A percentile compares a stretch with the other conserved stretches of the same genome.
These are phyloP conservation scores for Starmerella vaccinii DNA, from an alignment of 805 yeast genomes.

Conservation along the genomic window DNA sequence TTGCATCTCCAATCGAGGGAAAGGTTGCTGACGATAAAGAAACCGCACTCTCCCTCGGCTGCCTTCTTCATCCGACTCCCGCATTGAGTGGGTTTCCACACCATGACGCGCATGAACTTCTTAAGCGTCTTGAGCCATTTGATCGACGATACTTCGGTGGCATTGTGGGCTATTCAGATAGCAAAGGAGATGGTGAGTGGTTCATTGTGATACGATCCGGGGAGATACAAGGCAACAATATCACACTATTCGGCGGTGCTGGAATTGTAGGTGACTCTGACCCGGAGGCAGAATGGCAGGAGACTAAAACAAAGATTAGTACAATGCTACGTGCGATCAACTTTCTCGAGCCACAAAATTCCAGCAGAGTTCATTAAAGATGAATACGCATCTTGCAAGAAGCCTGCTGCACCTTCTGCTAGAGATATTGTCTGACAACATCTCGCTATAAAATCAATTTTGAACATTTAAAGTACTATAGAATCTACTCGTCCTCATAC, in stretches of 20 bases:
- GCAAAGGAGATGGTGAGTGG: slow-evolving; percentile 19
- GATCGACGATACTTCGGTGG: slow-evolving; percentile 20
- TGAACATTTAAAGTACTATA: too few species aligned
- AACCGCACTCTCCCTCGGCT: slow-evolving; percentile 10
- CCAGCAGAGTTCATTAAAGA: too few species aligned
- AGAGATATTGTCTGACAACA: too few species aligned
- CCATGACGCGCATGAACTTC: slow-evolving; percentile 7
- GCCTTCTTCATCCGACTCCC: slow-evolving; percentile 17
- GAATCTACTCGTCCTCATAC: too few species aligned
- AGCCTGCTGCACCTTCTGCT: too few species aligned
- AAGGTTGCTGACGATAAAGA: not conserved
- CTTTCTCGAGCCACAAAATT: too few species aligned
- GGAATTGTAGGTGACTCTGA: slow-evolving; percentile 17
- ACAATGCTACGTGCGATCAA: slow-evolving; percentile 14
- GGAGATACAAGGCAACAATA: not conserved
- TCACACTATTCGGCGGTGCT: slow-evolving; percentile 18
- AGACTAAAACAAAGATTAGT: slow-evolving; percentile 15
- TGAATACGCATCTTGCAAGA: too few species aligned
- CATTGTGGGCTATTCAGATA: slow-evolving; percentile 16
- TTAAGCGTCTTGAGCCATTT: slow-evolving; percentile 13
- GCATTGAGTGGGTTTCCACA: slow-evolving; percentile 20
- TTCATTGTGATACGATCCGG: slow-evolving; percentile 16
- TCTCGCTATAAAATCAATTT: too few species aligned
- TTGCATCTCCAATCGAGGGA: slow-evolving; percentile 13
- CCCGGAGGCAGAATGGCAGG: slow-evolving; percentile 19